Evolutionary conservation across 768 basidiomycete genomes (phyloP).

Genomic region (Trametes maxima): DNA sequence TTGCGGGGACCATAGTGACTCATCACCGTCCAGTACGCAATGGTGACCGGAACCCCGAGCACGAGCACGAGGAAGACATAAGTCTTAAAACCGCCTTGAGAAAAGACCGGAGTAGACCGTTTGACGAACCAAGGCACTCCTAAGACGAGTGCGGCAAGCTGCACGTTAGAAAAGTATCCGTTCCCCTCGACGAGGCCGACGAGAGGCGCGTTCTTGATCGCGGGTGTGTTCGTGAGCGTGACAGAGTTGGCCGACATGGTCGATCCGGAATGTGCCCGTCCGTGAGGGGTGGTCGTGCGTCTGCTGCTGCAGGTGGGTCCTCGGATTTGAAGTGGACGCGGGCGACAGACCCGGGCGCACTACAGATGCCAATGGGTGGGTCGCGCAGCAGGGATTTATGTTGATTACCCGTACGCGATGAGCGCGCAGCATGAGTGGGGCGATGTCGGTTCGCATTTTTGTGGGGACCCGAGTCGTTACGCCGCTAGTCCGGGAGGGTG

Average conservation of each 20-base stretch:
- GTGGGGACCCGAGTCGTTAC: no score
- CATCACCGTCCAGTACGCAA: constrained; percentile 90
- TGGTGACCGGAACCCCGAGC: constrained; percentile 72
- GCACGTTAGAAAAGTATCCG: constrained; percentile 78
- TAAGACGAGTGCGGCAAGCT: constrained; percentile 77
- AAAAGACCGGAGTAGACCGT: constrained; percentile 77
- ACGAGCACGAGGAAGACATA: constrained; percentile 80
- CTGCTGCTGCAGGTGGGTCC: no score
- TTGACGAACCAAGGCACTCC: constrained; percentile 88
- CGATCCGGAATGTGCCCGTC: neutral
- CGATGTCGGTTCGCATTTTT: no score
- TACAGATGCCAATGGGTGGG: no score
- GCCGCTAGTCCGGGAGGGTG: no score
- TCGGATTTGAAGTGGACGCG: no score
- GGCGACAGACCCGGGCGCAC: no score
- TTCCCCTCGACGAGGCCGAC: constrained; percentile 85
- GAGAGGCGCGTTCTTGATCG: constrained; percentile 85
- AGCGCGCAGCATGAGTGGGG: no score
- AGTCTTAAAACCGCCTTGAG: constrained; percentile 81
- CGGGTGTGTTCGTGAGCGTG: constrained; percentile 63
- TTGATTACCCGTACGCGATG: no score
- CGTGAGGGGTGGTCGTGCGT: no score
- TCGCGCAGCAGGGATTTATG: no score
- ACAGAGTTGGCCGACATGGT: constrained; percentile 51
- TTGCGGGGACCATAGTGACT: constrained; percentile 78